A percentile compares a stretch with the other conserved stretches of the same genome.
Evolutionary conservation across 192 early-diverging fungal species (phyloP).

Genomic region (Backusella australiensis): DNA sequence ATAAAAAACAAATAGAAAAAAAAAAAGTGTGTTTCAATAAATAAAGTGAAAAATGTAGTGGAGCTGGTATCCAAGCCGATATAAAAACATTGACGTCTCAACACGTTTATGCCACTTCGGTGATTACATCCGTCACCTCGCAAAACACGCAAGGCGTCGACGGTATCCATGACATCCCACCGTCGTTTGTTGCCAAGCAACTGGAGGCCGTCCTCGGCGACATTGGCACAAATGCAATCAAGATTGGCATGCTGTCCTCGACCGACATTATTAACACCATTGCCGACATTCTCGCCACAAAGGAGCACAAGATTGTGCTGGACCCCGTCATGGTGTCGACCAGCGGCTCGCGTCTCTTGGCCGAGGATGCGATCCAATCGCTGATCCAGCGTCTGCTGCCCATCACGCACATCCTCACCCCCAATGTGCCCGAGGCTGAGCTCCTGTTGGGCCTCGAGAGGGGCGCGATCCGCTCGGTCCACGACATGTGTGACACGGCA

Average conservation of each 20-base stretch:
- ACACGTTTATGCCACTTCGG: constrained; percentile 69
- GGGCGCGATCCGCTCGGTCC: constrained; percentile 47
- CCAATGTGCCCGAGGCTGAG: constrained; percentile 84
- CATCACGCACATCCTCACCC: constrained; percentile 70
- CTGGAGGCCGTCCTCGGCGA: constrained; percentile 68
- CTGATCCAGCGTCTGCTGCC: constrained; percentile 62
- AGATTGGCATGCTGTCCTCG: constrained; percentile 79
- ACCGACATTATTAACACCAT: constrained; percentile 64
- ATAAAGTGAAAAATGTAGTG: constrained; percentile 30
- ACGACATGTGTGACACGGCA: constrained; percentile 64
- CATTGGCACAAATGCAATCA: constrained; percentile 73
- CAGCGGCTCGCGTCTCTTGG: constrained; percentile 61
- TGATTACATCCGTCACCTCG: constrained; percentile 77
- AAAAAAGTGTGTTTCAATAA: not conserved
- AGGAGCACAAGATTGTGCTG: constrained; percentile 56
- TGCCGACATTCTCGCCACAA: constrained; percentile 32
- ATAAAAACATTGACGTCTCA: constrained; percentile 83
- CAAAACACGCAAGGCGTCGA: constrained; percentile 87
- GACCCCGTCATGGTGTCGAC: constrained; percentile 91
- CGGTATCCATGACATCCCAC: constrained; percentile 57
- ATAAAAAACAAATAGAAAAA: constrained; percentile 1
- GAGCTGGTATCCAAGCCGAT: constrained; percentile 85
- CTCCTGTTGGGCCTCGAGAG: constrained; percentile 44
- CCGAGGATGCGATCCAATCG: constrained; percentile 54
- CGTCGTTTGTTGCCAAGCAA: constrained; percentile 67